Evolutionary conservation across 148 eudicot species (phyloP), one percentile per base, ranked within the genome.

Genomic region (Camellia granthamiana): DNA sequence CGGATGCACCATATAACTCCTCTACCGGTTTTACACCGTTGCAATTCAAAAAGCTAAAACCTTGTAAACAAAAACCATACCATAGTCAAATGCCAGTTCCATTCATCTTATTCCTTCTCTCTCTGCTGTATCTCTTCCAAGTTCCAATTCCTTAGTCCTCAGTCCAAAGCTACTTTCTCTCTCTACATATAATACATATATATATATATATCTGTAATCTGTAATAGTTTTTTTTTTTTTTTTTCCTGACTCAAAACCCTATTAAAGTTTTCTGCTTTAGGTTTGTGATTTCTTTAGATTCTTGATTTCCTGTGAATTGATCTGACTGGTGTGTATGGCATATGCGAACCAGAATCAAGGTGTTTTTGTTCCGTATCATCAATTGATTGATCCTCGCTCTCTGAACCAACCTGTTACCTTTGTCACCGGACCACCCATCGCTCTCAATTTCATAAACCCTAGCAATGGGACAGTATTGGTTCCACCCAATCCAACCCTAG

Each of bases 271-370:
- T 38, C 13, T 38, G 43, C 47, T 41, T 77, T 47, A 23, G 46
- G 11, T 5, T 6, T 16, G 6, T 7, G 67, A 9, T n/a, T 76
- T 43, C 2, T 30, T 30, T 30, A 30, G 38, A 30, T 30, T 30
- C 38, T 30, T 30, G 58, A 46, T 23, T 64, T 64, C 43, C 42
- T 19, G 30, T 5, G 7, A 51, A 43, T 38, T 10, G 23, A n/a
- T 46, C 72, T 9, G n/a, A 19, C 43, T 30, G 5, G 38, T 44
- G 76, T 44, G 65, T 56, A 84, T 82, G 85, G 85, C 78, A 72
- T 59, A 63, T 83, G 79, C 46, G 14, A 72, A 79, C 14, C 78
- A 68, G 30, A 70, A 84, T 43, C 84, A 69, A 43, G 46, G 51
- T 23, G 11, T 60, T 30, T 18, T 81, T n/a, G 59, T 64, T 42